Evolutionary conservation across 1,284 basidiomycete species (phyloP).

Genomic region (Serendipita sp.): DNA sequence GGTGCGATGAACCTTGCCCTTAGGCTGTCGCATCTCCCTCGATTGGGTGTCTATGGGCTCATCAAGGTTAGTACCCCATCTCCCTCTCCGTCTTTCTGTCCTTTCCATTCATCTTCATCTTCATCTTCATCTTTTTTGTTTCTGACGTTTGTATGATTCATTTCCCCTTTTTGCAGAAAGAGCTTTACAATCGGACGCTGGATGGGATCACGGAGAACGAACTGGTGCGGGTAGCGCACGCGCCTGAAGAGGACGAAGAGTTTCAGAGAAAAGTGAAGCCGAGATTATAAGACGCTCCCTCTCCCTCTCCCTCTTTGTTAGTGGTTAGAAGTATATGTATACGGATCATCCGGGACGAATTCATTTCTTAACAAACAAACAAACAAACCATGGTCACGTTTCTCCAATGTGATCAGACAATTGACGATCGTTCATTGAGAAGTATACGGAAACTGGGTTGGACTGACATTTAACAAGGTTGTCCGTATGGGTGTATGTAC

Average conservation of each 20-base stretch:
- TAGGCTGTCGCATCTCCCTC: conserved; percentile 25
- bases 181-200: neutral
- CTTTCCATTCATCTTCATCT: conserved; percentile 25
- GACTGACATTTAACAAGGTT: too few species aligned
- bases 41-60: conserved; percentile 30
- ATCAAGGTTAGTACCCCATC: conserved; percentile 28
- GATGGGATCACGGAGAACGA: neutral
- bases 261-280: neutral
- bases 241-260: neutral
- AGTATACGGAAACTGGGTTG: too few species aligned
- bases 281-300: neutral
- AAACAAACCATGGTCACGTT: too few species aligned
- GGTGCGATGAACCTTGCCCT: conserved; percentile 26
- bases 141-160: neutral
- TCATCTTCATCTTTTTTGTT: conserved; percentile 22
- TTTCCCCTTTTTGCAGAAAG: neutral
- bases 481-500: too few species aligned
- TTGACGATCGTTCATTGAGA: too few species aligned
- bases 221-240: neutral
- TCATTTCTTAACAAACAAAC: too few species aligned
- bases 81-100: conserved; percentile 34
- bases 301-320: too few species aligned
- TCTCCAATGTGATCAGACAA: too few species aligned
- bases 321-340: too few species aligned
- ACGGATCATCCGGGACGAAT: too few species aligned